Base-by-base conservation (phyloP, 1,284 basidiomycete genomes). In the Ceratobasidium sp. region DNA sequence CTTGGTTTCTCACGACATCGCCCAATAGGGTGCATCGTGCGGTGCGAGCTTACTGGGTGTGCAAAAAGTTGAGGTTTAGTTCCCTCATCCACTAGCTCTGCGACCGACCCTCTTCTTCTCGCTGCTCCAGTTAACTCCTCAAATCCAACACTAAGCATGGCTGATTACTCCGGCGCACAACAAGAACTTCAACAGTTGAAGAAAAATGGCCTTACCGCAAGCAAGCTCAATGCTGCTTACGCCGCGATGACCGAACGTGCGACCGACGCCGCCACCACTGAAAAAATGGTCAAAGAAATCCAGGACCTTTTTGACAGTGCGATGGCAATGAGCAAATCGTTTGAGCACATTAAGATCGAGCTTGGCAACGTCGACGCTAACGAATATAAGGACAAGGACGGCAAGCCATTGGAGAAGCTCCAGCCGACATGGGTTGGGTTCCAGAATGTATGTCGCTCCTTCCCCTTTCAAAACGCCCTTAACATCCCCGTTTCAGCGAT, bases 401-500 rank as follows among this genome's bases (percentile, higher is more conserved):
- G 57, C 38, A 58, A 16, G 18, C 57, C 57, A 21, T n/a, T 58
- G 8, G 57, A 58, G 41, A 58, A 58, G 57, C 57, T 58, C 57
- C 38, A 58, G 57, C 57, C 57, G n/a, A 58, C 57, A 21, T 58
- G 57, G 57, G 57, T 32, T 21, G 57, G 26, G n/a, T 58, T 41
- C 38, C 32, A 58, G 43, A 18, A 58, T 21, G 57, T 58, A 58
- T 3, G 57, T 21, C 35, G 14, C 41, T 38, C 35, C 35, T 38
- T 38, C 6, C 4, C 35, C 35, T 38, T n/a, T 38, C 4, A 38
- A 11, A 38, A 5, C 11, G 11, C 11, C 4, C 35, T 38, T 11
- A 38, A 38, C 11, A 11, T 38, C 6, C 35, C 6, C 35, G 4
- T 3, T 43, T 18, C 41, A 58, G 57, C 57, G 57, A 16, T 58